phyloP scores from a whole-genome alignment of 1,284 basidiomycete genomes.

The Ceratorhiza oryzae-sativae region DNA sequence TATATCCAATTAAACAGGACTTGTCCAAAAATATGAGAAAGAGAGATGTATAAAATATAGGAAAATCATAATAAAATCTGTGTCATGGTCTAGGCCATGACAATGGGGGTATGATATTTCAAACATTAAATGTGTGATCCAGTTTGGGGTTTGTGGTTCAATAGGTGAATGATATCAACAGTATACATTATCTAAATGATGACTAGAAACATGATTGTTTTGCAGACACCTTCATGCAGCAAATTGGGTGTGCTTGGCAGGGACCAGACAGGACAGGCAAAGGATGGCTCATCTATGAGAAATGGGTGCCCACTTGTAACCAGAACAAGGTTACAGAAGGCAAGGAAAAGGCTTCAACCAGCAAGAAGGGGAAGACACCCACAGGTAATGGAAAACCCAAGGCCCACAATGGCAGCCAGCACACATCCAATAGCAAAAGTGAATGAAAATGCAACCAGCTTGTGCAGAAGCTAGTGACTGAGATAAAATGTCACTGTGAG shows the following conservation, averaged over 20 bases:
- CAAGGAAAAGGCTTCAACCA: too few species aligned
- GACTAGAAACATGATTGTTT: not conserved
- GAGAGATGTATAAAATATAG: too few species aligned
- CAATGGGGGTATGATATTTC: conserved; percentile 6
- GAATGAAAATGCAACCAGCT: not conserved
- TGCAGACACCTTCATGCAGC: conserved; percentile 8
- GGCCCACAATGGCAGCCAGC: too few species aligned
- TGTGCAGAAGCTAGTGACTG: not conserved
- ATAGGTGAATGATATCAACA: not conserved
- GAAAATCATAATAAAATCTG: too few species aligned
- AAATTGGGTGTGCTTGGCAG: not conserved
- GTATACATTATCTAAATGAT: not conserved
- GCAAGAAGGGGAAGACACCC: not conserved
- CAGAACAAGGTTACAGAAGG: too few species aligned
- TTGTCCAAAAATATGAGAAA: too few species aligned
- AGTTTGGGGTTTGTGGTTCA: conserved; percentile 12
- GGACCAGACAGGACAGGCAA: not conserved
- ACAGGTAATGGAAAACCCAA: not conserved
- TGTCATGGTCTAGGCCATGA: too few species aligned
- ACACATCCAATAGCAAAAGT: too few species aligned
- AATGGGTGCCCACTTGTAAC: not conserved
- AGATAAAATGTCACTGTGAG: not conserved
- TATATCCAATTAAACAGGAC: too few species aligned
- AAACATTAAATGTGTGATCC: not conserved
- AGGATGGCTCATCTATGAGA: not conserved